phyloP scores from a whole-genome alignment of 2,329 filamentous ascomycete genomes.

The Ophiosphaerella herpotricha region DNA sequence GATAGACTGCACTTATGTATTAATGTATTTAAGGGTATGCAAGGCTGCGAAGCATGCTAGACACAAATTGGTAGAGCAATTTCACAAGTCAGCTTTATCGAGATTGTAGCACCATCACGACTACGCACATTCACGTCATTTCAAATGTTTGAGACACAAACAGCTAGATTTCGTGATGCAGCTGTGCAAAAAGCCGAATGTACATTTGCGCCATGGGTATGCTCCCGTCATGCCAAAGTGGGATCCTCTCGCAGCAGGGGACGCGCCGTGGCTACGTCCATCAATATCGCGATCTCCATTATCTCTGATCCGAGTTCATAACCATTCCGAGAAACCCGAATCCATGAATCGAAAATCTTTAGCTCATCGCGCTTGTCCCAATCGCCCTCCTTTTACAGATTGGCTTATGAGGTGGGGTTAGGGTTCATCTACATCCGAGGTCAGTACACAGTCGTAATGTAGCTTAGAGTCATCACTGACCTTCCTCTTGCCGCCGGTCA shows the following conservation, averaged over 20 bases:
- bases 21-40: too few relatives aligned
- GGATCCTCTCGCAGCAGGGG: conserved; percentile 35
- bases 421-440: conserved; percentile 72
- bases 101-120: not conserved
- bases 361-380: conserved; percentile 39
- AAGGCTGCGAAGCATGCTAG: too few relatives aligned
- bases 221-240: conserved; percentile 46
- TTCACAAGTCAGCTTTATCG: too few relatives aligned
- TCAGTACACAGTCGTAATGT: conserved; percentile 10
- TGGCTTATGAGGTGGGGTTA: conserved; percentile 72
- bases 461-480: conserved; percentile 55
- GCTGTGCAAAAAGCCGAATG: conserved; percentile 42
- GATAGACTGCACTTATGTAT: not conserved
- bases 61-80: not conserved
- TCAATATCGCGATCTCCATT: conserved; percentile 34
- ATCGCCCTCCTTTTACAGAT: conserved; percentile 24
- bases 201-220: conserved; percentile 49
- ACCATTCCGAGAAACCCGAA: conserved; percentile 42
- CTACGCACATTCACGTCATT: not conserved
- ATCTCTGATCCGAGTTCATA: conserved; percentile 49
- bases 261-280: conserved; percentile 36
- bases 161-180: conserved; percentile 37
- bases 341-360: conserved; percentile 40
- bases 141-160: conserved; percentile 26
- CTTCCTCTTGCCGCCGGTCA: conserved; percentile 99